Conservation (phyloP, 352 stramenopile genomes). For the Phytopythium helicoides region DNA sequence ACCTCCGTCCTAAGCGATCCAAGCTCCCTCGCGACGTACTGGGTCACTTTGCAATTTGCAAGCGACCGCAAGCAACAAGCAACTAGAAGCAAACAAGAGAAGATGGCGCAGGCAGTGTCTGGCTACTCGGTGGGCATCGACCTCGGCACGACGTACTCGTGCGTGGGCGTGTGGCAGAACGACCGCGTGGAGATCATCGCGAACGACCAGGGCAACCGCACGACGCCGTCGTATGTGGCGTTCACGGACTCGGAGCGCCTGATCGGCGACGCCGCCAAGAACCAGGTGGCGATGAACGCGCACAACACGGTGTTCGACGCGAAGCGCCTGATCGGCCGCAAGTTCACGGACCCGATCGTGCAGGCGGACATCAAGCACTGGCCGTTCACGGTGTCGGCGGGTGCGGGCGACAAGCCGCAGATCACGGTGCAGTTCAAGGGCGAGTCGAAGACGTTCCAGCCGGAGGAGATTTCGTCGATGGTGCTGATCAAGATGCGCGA, state of each 20-base stretch:
- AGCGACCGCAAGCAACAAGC: conserved; percentile 17
- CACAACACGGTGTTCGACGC: too few relatives aligned
- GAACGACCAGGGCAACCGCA: conserved; percentile 95
- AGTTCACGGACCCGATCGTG: too few relatives aligned
- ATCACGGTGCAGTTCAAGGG: too few relatives aligned
- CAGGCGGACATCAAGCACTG: too few relatives aligned
- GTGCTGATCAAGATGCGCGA: too few relatives aligned
- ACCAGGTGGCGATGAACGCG: too few relatives aligned
- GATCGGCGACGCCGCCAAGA: too few relatives aligned
- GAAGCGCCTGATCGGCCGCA: too few relatives aligned
- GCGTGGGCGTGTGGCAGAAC: conserved; percentile 93
- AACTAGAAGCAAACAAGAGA: conserved; percentile 7
- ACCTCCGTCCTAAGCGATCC: background rate
- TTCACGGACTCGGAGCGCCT: conserved; percentile 90
- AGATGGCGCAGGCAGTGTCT: conserved; percentile 26
- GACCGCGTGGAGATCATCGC: conserved; percentile 94
- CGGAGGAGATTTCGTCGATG: too few relatives aligned
- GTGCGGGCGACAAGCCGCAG: too few relatives aligned
- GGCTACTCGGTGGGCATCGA: conserved; percentile 74
- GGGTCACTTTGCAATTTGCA: conserved; percentile 19
- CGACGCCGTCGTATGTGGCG: conserved; percentile 94
- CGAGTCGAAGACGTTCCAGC: too few relatives aligned
- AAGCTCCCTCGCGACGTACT: background rate
- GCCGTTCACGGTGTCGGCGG: too few relatives aligned
- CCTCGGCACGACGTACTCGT: conserved; percentile 93